These are phyloP conservation scores for Meyerozyma guilliermondii DNA, from an alignment of 1,139 yeast genomes.

Conservation along the genomic window DNA sequence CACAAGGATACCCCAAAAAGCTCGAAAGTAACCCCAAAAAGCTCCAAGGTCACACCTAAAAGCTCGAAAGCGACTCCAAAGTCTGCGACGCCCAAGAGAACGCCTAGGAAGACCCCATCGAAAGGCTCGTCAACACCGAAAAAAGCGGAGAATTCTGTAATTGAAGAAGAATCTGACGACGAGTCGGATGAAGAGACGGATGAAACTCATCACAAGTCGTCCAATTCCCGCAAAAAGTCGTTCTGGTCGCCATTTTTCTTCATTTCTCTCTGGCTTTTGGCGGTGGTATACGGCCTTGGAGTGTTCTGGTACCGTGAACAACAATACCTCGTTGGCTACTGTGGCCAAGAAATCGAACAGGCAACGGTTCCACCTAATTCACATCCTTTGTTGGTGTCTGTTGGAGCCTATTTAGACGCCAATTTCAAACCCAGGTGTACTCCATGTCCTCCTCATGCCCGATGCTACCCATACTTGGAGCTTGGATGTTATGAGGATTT, in stretches of 20 bases:
- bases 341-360: slow-evolving; percentile 52
- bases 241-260: slow-evolving; percentile 8
- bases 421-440: slow-evolving; percentile 58
- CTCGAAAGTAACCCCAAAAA: background rate
- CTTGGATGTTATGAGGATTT: slow-evolving; percentile 70
- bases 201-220: background rate
- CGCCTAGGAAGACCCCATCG: background rate
- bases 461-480: slow-evolving; percentile 57
- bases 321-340: slow-evolving; percentile 55
- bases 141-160: background rate
- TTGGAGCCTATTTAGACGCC: slow-evolving; percentile 31
- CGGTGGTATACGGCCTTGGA: slow-evolving; percentile 25
- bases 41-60: background rate
- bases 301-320: slow-evolving; percentile 63
- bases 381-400: slow-evolving; percentile 12
- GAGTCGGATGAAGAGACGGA: slow-evolving; percentile 6
- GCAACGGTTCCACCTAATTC: slow-evolving; percentile 25
- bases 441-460: slow-evolving; percentile 78
- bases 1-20: background rate
- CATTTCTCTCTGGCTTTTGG: slow-evolving; percentile 23
- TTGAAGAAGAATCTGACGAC: slow-evolving; percentile 11
- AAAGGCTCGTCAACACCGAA: background rate
- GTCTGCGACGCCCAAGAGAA: background rate
- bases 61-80: background rate
- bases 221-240: too few species aligned